Percentiles rank a stretch among this genome's conserved stretches.
Evolutionary conservation across 768 basidiomycete species (phyloP).

Genomic region (Strobilomyces echinocephalus): DNA sequence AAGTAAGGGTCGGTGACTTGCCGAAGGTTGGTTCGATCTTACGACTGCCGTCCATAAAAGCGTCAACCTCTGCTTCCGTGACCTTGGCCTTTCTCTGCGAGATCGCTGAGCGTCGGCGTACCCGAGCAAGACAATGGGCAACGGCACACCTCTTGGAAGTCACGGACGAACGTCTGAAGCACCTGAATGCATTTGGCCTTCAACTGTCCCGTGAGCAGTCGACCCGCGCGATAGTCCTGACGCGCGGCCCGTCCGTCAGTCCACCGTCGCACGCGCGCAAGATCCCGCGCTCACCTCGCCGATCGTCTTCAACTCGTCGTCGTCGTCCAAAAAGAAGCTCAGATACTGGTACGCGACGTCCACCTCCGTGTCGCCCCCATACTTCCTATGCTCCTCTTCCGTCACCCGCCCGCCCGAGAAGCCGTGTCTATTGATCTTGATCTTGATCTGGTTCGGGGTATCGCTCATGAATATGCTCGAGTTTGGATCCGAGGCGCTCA

Average conservation of each 20-base stretch:
- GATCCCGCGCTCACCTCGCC: conserved; percentile 50
- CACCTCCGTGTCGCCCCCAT: conserved; percentile 91
- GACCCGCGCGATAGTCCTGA: conserved; percentile 90
- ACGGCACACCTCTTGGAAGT: conserved; percentile 72
- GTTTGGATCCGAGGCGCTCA: conserved; percentile 94
- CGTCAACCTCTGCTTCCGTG: conserved; percentile 67
- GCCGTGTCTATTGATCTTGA: conserved; percentile 93
- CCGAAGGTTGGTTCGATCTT: conserved; percentile 61
- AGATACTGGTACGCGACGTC: conserved; percentile 96
- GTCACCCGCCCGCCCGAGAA: conserved; percentile 95
- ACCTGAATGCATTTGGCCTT: conserved; percentile 83
- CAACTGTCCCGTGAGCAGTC: conserved; percentile 82
- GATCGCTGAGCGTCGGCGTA: conserved; percentile 5
- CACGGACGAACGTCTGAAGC: conserved; percentile 76
- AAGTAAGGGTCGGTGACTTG: conserved; percentile 25
- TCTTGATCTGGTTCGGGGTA: conserved; percentile 89
- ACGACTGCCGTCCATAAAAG: conserved; percentile 78
- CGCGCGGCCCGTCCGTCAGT: neutral
- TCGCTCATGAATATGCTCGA: conserved; percentile 97
- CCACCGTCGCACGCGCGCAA: no score
- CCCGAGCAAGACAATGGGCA: neutral
- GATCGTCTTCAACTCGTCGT: conserved; percentile 74
- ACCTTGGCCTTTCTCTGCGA: conserved; percentile 71
- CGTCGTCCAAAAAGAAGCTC: conserved; percentile 92
- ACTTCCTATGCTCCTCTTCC: conserved; percentile 86